phyloP scores from a whole-genome alignment of 106 monocot species.

The Dioscorea dumetorum region DNA sequence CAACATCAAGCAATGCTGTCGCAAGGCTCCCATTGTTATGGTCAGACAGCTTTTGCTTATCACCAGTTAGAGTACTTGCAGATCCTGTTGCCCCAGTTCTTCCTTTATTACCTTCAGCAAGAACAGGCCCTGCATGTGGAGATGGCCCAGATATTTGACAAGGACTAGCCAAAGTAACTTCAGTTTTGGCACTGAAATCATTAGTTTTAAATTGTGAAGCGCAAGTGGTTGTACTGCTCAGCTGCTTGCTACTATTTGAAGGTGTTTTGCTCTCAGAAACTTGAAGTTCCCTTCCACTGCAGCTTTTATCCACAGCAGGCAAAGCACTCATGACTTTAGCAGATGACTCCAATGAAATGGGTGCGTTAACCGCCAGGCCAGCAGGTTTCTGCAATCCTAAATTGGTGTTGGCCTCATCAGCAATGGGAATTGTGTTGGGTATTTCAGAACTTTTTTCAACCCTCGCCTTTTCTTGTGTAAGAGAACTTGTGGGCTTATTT shows the following conservation, averaged over 20 bases:
- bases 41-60: constrained; percentile 8
- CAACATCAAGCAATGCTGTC: neutral
- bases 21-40: neutral
- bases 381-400: constrained; percentile 16
- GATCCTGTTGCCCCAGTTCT: constrained; percentile 1
- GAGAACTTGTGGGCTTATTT: constrained; percentile 5
- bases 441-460: constrained; percentile 1
- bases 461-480: constrained; percentile 9
- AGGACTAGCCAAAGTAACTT: constrained; percentile 5
- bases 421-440: neutral
- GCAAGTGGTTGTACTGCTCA: neutral
- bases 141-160: neutral
- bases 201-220: neutral
- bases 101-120: constrained; percentile 17
- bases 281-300: neutral
- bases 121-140: constrained; percentile 1
- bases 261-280: constrained; percentile 5
- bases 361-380: constrained; percentile 12
- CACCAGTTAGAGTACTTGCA: neutral
- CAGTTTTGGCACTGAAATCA: constrained; percentile 12
- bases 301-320: constrained; percentile 4
- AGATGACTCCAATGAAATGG: constrained; percentile 7
- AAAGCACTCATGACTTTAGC: constrained; percentile 3
- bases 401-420: constrained; percentile 4
- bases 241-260: constrained; percentile 7